Evolutionary conservation across 306 rosid genomes (phyloP), one percentile per base, ranked within the genome.

Genomic region (Gleditsia sinensis): DNA sequence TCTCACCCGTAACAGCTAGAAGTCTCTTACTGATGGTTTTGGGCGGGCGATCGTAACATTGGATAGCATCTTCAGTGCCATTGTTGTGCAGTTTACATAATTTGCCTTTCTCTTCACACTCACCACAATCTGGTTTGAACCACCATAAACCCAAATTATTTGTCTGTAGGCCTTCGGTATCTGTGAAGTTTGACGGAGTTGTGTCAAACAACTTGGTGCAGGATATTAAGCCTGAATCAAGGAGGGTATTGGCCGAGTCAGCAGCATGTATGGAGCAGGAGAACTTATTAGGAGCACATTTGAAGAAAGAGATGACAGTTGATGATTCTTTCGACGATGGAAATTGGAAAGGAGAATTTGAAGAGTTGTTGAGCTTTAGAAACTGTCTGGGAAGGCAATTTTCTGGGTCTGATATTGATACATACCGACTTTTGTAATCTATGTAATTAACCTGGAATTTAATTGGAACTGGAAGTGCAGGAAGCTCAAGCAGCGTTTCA

Each of bases 21-120:
- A 59, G 0, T 58, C 28, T 57, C 58, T 30, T 72, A 6, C 12
- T 59, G 9, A 36, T 7, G 11, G 69, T 45, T 21, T 72, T 72
- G 58, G 24, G 69, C 5, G 27, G 5, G 36, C 46, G 46, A 4
- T 24, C 76, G 42, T 19, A 60, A 37, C 78, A 74, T 61, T 74
- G 70, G 8, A 36, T 37, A 2, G 28, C 69, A 5, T 36, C 70
- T 46, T 14, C 37, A 21, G 49, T 48, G 32, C 70, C 50, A 3
- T 60, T 74, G 36, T 21, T 61, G 20, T 74, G 60, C 4, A 74
- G 34, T 48, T 34, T 60, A 34, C 78, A 74, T 25, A 7, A 23
- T 62, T 48, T 74, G 12, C 27, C 61, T 14, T 14, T 2, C 8
- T 0, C n/a, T 61, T 74, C 78, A 21, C 78, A 74, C 21, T 7